Evolutionary conservation across 2,329 filamentous ascomycete species (phyloP).

Genomic region (Blastomyces percursus): DNA sequence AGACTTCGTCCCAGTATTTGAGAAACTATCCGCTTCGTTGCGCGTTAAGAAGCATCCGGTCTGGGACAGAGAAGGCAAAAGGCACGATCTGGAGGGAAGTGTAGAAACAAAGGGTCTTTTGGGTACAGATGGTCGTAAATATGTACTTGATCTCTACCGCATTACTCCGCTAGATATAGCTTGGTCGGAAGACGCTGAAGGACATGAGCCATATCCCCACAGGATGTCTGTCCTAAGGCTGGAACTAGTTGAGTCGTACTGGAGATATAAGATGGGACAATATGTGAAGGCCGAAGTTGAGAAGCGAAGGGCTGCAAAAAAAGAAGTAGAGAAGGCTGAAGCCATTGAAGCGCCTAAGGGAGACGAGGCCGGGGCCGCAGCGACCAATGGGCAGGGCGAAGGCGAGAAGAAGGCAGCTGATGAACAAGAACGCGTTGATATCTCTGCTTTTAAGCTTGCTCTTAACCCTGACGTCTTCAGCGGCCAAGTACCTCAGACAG

Average conservation of each 20-base stretch:
- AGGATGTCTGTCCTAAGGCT: conserved; percentile 89
- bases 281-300: conserved; percentile 74
- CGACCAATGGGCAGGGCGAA: conserved; percentile 33
- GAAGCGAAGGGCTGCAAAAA: conserved; percentile 42
- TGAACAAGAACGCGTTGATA: conserved; percentile 62
- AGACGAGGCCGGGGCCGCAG: conserved; percentile 14
- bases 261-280: conserved; percentile 74
- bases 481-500: conserved; percentile 78
- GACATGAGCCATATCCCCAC: conserved; percentile 64
- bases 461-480: conserved; percentile 95
- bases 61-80: conserved; percentile 91
- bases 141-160: conserved; percentile 92
- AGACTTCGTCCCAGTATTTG: conserved; percentile 71
- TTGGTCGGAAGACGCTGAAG: conserved; percentile 72
- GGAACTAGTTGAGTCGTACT: conserved; percentile 79
- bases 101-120: conserved; percentile 98
- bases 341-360: conserved; percentile 21
- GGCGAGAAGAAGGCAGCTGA: conserved; percentile 33
- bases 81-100: conserved; percentile 84
- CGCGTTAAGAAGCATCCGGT: conserved; percentile 91
- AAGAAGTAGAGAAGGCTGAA: conserved; percentile 23
- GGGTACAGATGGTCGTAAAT: conserved; percentile 91
- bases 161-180: conserved; percentile 82
- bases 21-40: conserved; percentile 80
- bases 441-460: conserved; percentile 74